Base-by-base conservation (phyloP, 345 rosid species). In the Hevea brasiliensis region DNA sequence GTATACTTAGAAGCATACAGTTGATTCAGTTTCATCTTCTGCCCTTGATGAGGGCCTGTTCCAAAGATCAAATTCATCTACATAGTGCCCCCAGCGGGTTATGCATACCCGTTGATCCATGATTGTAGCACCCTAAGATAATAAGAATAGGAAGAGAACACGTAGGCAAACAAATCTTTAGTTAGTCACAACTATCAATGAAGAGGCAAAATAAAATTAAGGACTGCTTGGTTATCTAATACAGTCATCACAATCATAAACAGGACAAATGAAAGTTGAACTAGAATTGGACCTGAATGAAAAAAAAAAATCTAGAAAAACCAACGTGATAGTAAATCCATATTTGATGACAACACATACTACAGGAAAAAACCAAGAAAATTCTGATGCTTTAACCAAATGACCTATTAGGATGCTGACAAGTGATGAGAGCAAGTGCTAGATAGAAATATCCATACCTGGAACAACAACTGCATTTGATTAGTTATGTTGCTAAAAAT, bases 91-190 rank as follows among this genome's bases (percentile, higher is more conserved):
- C 96, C 96, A 92, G 72, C 80, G 86, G 11, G 90, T 83, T 72
- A 92, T 92, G 79, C 96, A 92, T 58, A 92, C 87, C 6, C 86
- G 88, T 68, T 89, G 87, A 71, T 90, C 96, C 77, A 85, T 72
- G 70, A 92, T 83, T 10, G 94, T 84, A 8, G 98, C 96, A 53
- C 98, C 98, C 96, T 92, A 76, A 40, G 70, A 67, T 44, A 64
- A 68, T 1, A 47, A 64, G 40, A 64, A 20, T 20, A 41, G 12
- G 15, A 55, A 76, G 14, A 70, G 53, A 37, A 61, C 45, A 53
- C 53, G 51, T 4, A 23, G 18, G 6, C 10, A 15, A 62, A 56
- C 14, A 35, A 26, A 45, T 11, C 2, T 47, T 14, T 6, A 61
- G 40, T 44, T 29, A 67, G 29, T 32, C 37, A 27, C 8, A 71